Base-by-base conservation (phyloP, 176 grass and related monocot genomes). In the Juncus inflexus region DNA sequence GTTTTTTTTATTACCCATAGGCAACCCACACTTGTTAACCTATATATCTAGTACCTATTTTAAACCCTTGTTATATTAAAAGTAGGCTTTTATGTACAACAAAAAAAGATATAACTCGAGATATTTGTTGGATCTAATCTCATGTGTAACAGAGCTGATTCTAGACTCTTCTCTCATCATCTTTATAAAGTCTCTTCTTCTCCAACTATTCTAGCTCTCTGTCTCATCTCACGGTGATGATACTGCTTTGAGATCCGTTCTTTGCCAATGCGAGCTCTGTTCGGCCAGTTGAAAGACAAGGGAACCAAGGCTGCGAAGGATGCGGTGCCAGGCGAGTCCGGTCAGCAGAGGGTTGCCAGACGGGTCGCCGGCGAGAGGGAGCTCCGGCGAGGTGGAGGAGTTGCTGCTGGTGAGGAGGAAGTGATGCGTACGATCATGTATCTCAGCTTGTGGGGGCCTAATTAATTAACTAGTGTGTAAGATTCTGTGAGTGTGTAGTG, bases 231-330 rank as follows among this genome's bases (percentile, higher is more conserved):
- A 3, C 59, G n/a, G 9, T 6, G 3, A 42, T 42, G 0, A 12
- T 2, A 7, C 15, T 65, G 13, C 7, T 50, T 4, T 19, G 15
- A 50, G 12, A 50, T 12, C 36, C 6, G 12, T 2, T 52, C 5
- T 37, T 6, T 66, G 52, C 47, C 28, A 14, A 77, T 77, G 74
- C 54, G 74, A 68, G 40, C 40, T 7, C 15, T 16, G 63, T 2
- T 15, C 37, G 19, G 19, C 19, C 53, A 66, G 65, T 67, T 77
- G 12, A 60, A 66, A 40, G 54, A 77, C 35, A 39, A 61, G 10
- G 54, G 6, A 15, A 19, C 49, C 39, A 77, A 68, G 64, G 7
- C 47, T 8, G 11, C 56, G 4, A 69, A 41, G 49, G 51, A 69
- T 52, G 50, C 36, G n/a, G 36, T 40, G 11, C 49, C 3, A 16